A percentile compares a stretch with the other conserved stretches of the same genome.
phyloP scores from a whole-genome alignment of 495 filamentous ascomycete species.

The Xylaria sp. region DNA sequence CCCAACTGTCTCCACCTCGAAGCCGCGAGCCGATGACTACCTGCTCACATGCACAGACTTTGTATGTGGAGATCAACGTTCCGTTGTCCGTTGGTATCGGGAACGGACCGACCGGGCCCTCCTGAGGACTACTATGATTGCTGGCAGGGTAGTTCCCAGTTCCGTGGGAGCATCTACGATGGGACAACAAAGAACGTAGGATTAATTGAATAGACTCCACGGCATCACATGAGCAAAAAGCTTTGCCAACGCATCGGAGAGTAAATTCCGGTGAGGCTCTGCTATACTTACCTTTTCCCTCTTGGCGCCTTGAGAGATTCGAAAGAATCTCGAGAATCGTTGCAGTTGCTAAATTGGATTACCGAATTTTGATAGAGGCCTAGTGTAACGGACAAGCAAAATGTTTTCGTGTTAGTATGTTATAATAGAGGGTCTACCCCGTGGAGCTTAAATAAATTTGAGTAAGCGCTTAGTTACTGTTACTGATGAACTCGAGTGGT shows the following conservation, averaged over 20 bases:
- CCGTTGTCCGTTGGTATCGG: neutral
- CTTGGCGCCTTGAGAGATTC: neutral
- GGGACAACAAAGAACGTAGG: neutral
- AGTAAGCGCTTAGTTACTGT: neutral
- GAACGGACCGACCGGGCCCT: neutral
- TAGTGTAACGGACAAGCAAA: neutral
- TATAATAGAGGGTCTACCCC: neutral
- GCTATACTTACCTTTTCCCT: neutral
- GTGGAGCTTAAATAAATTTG: neutral
- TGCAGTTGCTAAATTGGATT: neutral
- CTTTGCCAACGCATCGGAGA: neutral
- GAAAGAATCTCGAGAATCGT: neutral
- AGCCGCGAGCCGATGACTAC: neutral
- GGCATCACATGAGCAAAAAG: neutral
- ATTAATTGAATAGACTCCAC: neutral
- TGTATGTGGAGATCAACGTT: neutral
- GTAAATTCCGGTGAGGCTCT: neutral
- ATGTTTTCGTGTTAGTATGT: neutral
- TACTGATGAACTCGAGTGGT: too few species aligned
- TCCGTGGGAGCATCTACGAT: neutral
- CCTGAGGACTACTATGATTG: neutral
- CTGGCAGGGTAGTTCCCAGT: neutral
- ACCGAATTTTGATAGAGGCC: neutral
- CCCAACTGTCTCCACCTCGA: neutral
- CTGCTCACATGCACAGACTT: neutral